Base-by-base conservation (phyloP, 2,329 filamentous ascomycete species). In the Pestalotiopsis sp. region DNA sequence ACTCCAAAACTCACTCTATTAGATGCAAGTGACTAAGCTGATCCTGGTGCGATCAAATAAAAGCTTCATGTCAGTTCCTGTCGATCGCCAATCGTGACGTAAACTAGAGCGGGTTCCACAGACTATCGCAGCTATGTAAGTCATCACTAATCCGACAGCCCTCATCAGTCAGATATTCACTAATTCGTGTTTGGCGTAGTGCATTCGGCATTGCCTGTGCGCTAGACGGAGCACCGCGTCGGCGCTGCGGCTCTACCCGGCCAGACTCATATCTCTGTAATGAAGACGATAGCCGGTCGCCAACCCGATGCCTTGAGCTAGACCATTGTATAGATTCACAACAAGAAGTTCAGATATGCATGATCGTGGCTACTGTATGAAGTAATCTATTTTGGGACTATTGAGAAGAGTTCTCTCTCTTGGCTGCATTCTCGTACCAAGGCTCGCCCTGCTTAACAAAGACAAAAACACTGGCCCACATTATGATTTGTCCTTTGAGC, bases 351-450 rank as follows among this genome's bases (percentile, higher is more conserved):
- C 9, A 31, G 0, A n/a, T 52, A n/a, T 52, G 4, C 7, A n/a
- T 4, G 6, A 3, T 20, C n/a, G 20, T n/a, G 4, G 14, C 17
- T n/a, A 52, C 20, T 52, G 45, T 52, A 27, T 38, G 60, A 39
- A 36, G 36, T 31, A 69, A 31, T 70, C 67, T 72, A 71, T 70
- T 69, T 69, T 67, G 60, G n/a, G 20, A 68, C 61, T 60, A 68
- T 66, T 36, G 14, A 39, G 4, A 17, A 13, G 17, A 20, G 38
- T 27, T 38, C 17, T 12, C 6, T 52, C 39, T 45, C 38, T 17
- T 17, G 45, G 45, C 20, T n/a, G 45, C 45, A n/a, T 3, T 20
- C 17, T n/a, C 45, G 17, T 52, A 52, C 17, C 45, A 52, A n/a
- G 13, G 45, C 20, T 52, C 45, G 17, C 45, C 45, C 45, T 52